phyloP scores from a whole-genome alignment of 257 asterid species.

The Euphrasia confusa region DNA sequence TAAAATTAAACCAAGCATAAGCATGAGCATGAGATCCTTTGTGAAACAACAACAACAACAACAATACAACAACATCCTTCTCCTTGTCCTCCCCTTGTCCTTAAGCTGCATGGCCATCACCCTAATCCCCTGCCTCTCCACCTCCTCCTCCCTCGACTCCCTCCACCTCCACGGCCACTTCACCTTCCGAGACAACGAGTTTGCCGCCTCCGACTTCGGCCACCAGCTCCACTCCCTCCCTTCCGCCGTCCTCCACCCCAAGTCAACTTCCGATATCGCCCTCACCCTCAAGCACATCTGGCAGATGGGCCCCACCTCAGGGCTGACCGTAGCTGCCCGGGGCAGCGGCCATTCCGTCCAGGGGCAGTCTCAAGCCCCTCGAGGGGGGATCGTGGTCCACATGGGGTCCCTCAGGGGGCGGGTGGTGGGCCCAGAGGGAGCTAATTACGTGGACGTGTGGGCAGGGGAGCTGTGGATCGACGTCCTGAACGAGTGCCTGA shows the following conservation, averaged over 20 bases:
- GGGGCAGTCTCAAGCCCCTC: slow-evolving; percentile 74
- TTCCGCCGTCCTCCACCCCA: slow-evolving; percentile 72
- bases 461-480: slow-evolving; percentile 92
- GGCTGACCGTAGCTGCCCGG: slow-evolving; percentile 64
- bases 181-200: slow-evolving; percentile 49
- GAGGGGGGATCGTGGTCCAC: slow-evolving; percentile 77
- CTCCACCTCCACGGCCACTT: slow-evolving; percentile 56
- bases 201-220: slow-evolving; percentile 76
- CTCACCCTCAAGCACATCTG: slow-evolving; percentile 59
- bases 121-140: slow-evolving; percentile 28
- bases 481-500: slow-evolving; percentile 59
- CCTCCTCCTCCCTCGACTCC: slow-evolving; percentile 21
- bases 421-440: slow-evolving; percentile 22
- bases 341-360: slow-evolving; percentile 79
- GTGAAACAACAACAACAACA: slow-evolving; percentile 3
- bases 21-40: slow-evolving; percentile 18
- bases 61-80: slow-evolving; percentile 8
- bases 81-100: neutral
- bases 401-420: slow-evolving; percentile 53
- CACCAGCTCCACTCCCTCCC: slow-evolving; percentile 63
- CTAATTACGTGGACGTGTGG: slow-evolving; percentile 54
- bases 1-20: slow-evolving; percentile 12
- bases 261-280: slow-evolving; percentile 59
- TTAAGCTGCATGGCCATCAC: slow-evolving; percentile 38
- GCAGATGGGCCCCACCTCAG: slow-evolving; percentile 65